Evolutionary conservation across 306 rosid species (phyloP), one percentile per base, ranked within the genome.

Genomic region (Cicer judaicum): DNA sequence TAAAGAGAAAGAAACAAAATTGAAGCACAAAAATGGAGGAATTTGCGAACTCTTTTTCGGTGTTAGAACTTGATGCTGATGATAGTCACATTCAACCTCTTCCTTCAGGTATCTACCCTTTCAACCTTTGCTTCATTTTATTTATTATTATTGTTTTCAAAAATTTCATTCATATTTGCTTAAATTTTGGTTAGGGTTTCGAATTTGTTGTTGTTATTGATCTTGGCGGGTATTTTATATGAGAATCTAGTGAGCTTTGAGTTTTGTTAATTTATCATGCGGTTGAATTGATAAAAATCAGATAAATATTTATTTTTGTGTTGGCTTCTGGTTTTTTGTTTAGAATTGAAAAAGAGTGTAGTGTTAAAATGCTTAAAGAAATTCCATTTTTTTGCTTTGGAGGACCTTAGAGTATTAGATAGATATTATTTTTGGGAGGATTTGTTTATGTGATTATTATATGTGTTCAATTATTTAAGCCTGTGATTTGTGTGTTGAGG

Each of bases 61-160:
- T 85, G 38, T 78, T 91, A 50, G 89, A 84, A 57, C 84, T 93
- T 8, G 98, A 91, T 18, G 93, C 64, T 12, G 93, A 88, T 34
- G 93, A 93, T 74, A 78, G 67, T 73, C 44, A 53, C 15, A 38
- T 78, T 15, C 72, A 19, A 13, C 48, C 81, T 5, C 21, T 49
- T 18, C 68, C 42, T 77, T 40, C 83, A 0, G 73, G 81, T 81
- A 36, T 29, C 11, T 38, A 4, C 1, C 5, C 47, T 59, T 53
- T 64, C 18, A 53, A 11, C 12, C 7, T 49, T 2, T 36, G 15
- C 5, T 14, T 9, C 49, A 12, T 6, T 10, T 15, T 8, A 4
- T 75, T n/a, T 24, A 24, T 24, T 24, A 24, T 24, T 24, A 24
- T 24, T 24, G 34, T 24, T 24, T 24, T 24, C 4, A 4, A n/a